Conservation (phyloP, 768 basidiomycete genomes). For the Tylopilus vinaceipallidus region DNA sequence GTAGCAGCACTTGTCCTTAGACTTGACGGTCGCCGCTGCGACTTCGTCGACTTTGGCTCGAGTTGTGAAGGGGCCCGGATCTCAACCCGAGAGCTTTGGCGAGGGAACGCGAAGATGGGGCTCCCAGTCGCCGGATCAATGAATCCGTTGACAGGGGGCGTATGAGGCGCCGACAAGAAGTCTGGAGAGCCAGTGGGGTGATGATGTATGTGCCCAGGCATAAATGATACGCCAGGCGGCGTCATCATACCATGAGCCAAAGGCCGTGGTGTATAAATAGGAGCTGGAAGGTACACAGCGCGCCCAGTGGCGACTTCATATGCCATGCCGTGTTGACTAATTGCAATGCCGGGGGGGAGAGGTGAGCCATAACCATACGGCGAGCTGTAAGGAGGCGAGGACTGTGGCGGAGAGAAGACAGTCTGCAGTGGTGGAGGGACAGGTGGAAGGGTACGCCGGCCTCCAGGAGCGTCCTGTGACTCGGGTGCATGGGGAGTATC, state of each 20-base stretch:
- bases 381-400: slow-evolving; percentile 64
- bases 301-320: slow-evolving; percentile 83
- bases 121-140: slow-evolving; percentile 63
- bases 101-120: slow-evolving; percentile 73
- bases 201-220: slow-evolving; percentile 63
- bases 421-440: slow-evolving; percentile 44
- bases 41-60: slow-evolving; percentile 24
- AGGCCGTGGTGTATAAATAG: slow-evolving; percentile 69
- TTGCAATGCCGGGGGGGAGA: slow-evolving; percentile 67
- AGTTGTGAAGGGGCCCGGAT: slow-evolving; percentile 60
- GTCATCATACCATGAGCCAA: slow-evolving; percentile 54
- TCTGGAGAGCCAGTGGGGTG: slow-evolving; percentile 60
- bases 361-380: slow-evolving; percentile 59
- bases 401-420: slow-evolving; percentile 38
- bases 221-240: slow-evolving; percentile 48
- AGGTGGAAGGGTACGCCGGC: slow-evolving; percentile 35
- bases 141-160: slow-evolving; percentile 62
- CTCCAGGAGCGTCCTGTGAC: slow-evolving; percentile 18
- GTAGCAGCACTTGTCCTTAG: slow-evolving; percentile 52
- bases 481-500: slow-evolving; percentile 26
- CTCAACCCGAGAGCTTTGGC: slow-evolving; percentile 68
- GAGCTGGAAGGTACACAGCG: slow-evolving; percentile 66
- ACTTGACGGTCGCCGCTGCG: slow-evolving; percentile 34
- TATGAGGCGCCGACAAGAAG: slow-evolving; percentile 56
- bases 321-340: slow-evolving; percentile 75